Evolutionary conservation across 2,329 filamentous ascomycete species (phyloP).

Genomic region (Huntiella moniliformis): DNA sequence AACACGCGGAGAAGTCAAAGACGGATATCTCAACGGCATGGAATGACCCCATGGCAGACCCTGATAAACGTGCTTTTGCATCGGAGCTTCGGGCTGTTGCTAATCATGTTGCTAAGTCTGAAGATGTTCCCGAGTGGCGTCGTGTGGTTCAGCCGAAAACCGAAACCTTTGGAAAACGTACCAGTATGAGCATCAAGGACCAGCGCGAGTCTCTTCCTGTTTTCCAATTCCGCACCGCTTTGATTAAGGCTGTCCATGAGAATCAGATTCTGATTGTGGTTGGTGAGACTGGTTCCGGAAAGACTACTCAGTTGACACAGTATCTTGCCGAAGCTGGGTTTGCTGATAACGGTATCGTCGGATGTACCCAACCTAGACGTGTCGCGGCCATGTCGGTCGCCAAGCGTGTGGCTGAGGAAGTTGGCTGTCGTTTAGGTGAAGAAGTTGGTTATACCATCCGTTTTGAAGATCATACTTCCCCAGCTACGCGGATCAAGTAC

Average conservation of each 20-base stretch:
- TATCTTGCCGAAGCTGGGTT: constrained; percentile 89
- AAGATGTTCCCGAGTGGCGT: constrained; percentile 83
- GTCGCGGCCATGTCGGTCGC: constrained; percentile 96
- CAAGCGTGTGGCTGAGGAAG: constrained; percentile 89
- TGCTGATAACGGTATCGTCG: constrained; percentile 71
- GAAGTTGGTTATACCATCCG: constrained; percentile 96
- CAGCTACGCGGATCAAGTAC: constrained; percentile 89
- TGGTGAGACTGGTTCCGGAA: constrained; percentile 90
- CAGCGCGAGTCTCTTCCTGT: constrained; percentile 82
- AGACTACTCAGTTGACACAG: constrained; percentile 91
- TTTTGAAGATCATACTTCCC: constrained; percentile 84
- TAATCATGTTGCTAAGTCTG: constrained; percentile 39
- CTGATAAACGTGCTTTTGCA: constrained; percentile 74
- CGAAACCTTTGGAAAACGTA: constrained; percentile 66
- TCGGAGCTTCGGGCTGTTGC: constrained; percentile 54
- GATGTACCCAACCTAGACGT: constrained; percentile 90
- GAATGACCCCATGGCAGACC: constrained; percentile 89
- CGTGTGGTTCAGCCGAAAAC: constrained; percentile 62
- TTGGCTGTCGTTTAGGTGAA: constrained; percentile 74
- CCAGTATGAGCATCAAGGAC: constrained; percentile 82
- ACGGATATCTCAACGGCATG: constrained; percentile 79
- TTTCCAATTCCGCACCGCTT: constrained; percentile 67
- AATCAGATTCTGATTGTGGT: constrained; percentile 93
- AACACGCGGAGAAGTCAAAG: constrained; percentile 49
- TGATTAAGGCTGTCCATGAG: constrained; percentile 69